Percentiles rank a stretch among this genome's conserved stretches.
phyloP scores from a whole-genome alignment of 192 early-diverging fungal species.

The Diversispora epigaea region DNA sequence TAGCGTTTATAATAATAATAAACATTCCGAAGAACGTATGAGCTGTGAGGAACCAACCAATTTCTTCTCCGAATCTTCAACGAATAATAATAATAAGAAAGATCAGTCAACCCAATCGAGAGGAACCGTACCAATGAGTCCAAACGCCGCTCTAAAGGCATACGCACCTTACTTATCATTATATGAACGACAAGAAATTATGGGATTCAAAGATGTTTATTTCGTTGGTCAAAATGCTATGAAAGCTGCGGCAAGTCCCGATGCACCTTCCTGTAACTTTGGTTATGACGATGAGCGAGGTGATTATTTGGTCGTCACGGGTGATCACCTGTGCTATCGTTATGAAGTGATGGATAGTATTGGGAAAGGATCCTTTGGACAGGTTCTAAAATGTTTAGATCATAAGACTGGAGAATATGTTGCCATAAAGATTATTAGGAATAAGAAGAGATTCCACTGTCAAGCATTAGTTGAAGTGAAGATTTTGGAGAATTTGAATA shows the following conservation, averaged over 20 bases:
- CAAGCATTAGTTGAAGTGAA: slow-evolving; percentile 94
- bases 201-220: slow-evolving; percentile 79
- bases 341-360: slow-evolving; percentile 90
- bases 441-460: slow-evolving; percentile 94
- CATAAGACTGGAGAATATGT: slow-evolving; percentile 85
- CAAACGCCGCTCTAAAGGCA: slow-evolving; percentile 61
- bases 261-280: slow-evolving; percentile 59
- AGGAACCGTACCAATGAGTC: slow-evolving; percentile 47
- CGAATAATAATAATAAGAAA: background rate
- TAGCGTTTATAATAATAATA: background rate
- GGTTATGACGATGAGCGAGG: slow-evolving; percentile 91
- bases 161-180: slow-evolving; percentile 74
- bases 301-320: slow-evolving; percentile 81
- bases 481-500: slow-evolving; percentile 81
- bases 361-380: slow-evolving; percentile 90
- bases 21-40: no score
- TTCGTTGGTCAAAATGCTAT: slow-evolving; percentile 78
- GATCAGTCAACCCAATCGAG: slow-evolving; percentile 4
- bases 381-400: slow-evolving; percentile 91
- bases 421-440: slow-evolving; percentile 93
- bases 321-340: slow-evolving; percentile 91
- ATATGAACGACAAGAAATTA: slow-evolving; percentile 87
- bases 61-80: background rate
- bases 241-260: slow-evolving; percentile 60
- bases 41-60: background rate